Conservation (phyloP, 2,329 filamentous ascomycete genomes). For the Phyllosticta citriasiana region DNA sequence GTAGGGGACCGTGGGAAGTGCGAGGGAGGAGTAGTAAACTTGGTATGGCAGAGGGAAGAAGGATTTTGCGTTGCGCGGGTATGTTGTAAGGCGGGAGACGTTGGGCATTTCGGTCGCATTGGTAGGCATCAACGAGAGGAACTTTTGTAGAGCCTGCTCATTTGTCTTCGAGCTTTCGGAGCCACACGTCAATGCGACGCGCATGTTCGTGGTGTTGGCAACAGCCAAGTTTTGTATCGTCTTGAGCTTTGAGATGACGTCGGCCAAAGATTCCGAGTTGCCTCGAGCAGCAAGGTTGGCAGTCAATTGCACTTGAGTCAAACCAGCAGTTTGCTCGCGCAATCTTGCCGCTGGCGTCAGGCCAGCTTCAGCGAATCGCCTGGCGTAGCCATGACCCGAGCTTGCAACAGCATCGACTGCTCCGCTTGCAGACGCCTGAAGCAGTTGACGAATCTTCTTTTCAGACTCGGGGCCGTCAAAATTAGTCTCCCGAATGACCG, state of each 20-base stretch:
- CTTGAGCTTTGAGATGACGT: conserved; percentile 76
- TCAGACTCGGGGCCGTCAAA: conserved; percentile 78
- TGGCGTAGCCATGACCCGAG: conserved; percentile 78
- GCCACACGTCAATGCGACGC: conserved; percentile 79
- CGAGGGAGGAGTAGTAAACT: conserved; percentile 84
- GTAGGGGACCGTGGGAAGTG: conserved; percentile 77
- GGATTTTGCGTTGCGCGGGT: conserved; percentile 48
- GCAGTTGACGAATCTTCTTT: conserved; percentile 71
- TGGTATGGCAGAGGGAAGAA: conserved; percentile 96
- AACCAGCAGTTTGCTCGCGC: conserved; percentile 76
- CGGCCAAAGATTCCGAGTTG: conserved; percentile 57
- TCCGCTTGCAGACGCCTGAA: conserved; percentile 79
- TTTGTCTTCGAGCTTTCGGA: conserved; percentile 61
- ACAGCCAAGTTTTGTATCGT: conserved; percentile 72
- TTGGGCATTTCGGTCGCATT: conserved; percentile 21
- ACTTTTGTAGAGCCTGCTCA: conserved; percentile 57
- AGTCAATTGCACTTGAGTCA: conserved; percentile 80
- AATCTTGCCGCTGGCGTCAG: conserved; percentile 63
- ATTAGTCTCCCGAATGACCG: conserved; percentile 75
- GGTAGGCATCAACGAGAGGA: conserved; percentile 53
- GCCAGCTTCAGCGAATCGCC: conserved; percentile 71
- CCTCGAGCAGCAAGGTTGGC: conserved; percentile 66
- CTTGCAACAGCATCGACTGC: conserved; percentile 87
- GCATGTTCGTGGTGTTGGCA: conserved; percentile 55
- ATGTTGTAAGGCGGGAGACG: conserved; percentile 16